These are phyloP conservation scores for Astrothelium subdiscretum DNA, from an alignment of 495 filamentous ascomycete species.

Conservation along the genomic window DNA sequence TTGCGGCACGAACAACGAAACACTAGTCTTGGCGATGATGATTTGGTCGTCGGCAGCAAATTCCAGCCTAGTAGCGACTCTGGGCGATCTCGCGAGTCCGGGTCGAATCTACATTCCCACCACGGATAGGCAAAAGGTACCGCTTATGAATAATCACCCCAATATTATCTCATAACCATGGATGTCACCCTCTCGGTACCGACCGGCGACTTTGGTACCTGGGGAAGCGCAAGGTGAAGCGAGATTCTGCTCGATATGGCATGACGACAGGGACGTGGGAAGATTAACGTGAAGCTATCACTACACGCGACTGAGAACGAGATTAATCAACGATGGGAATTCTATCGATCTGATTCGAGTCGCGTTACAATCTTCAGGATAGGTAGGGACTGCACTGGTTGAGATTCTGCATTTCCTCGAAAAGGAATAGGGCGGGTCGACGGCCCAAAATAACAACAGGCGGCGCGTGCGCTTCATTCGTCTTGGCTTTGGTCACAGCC, in stretches of 20 bases:
- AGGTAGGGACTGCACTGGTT: neutral
- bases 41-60: neutral
- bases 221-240: too few species aligned
- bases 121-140: neutral
- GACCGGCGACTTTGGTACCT: neutral
- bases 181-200: neutral
- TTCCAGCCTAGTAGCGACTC: neutral
- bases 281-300: too few species aligned
- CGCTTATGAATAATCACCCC: neutral
- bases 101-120: neutral
- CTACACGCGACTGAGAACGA: too few species aligned
- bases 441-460: neutral
- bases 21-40: neutral
- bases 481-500: neutral
- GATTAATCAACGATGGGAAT: too few species aligned
- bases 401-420: neutral
- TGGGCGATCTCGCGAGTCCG: neutral
- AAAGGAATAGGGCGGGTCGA: neutral
- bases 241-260: too few species aligned
- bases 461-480: neutral
- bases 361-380: neutral
- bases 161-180: neutral
- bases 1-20: conserved; percentile 1
- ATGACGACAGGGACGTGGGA: too few species aligned
- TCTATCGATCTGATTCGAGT: too few species aligned